phyloP scores from a whole-genome alignment of 495 filamentous ascomycete genomes.

The Lentithecium fluviatile region DNA sequence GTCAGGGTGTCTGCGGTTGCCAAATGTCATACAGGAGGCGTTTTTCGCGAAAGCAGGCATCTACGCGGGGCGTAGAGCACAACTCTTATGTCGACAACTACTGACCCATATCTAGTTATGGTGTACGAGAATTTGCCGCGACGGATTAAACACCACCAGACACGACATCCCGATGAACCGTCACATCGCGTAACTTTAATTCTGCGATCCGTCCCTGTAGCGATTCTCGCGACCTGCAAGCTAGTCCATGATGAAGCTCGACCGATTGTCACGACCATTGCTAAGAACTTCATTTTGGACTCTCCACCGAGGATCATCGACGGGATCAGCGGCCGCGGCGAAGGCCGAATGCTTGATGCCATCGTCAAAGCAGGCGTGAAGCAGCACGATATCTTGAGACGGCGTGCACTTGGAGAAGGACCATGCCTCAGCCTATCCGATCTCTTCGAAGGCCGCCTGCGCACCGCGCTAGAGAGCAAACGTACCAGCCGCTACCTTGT shows the following conservation, averaged over 20 bases:
- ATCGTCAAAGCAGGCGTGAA: background rate
- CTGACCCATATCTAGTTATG: background rate
- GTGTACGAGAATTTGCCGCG: background rate
- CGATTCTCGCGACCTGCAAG: background rate
- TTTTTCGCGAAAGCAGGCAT: too few species aligned
- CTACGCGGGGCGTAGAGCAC: too few species aligned
- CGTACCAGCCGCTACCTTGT: background rate
- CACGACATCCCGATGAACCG: background rate
- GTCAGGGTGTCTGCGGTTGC: too few species aligned
- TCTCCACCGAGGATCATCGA: background rate
- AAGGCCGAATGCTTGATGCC: background rate
- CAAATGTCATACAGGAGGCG: too few species aligned
- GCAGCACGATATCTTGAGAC: background rate
- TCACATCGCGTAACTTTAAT: background rate
- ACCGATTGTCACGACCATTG: background rate
- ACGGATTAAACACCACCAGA: background rate
- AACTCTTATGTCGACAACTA: too few species aligned
- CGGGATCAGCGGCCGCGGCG: background rate
- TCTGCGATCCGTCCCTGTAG: background rate
- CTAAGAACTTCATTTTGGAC: constrained; percentile 1
- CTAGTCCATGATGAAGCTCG: background rate
- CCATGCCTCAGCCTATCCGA: background rate
- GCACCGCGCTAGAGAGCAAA: background rate
- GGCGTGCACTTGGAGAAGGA: background rate
- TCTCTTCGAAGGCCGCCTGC: background rate